These are phyloP conservation scores for Psilocybe azurescens DNA, from an alignment of 768 basidiomycete species.

Conservation along the genomic window DNA sequence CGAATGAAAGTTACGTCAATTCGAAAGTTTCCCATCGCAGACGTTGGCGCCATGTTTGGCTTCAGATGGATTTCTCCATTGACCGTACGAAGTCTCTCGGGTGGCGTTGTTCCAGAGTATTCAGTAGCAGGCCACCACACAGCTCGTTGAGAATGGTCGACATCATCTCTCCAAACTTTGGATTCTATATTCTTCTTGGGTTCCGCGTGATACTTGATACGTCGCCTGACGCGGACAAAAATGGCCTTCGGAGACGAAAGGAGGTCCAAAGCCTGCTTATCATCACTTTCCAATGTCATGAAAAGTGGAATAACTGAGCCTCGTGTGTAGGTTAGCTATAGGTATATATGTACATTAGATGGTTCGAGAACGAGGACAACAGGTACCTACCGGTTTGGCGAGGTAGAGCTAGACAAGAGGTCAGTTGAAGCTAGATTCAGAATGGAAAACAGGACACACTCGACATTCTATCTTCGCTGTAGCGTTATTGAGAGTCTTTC, in stretches of 20 bases:
- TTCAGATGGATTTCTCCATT: conserved; percentile 43
- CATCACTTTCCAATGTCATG: conserved; percentile 34
- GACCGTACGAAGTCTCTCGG: conserved; percentile 28
- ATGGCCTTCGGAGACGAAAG: conserved; percentile 36
- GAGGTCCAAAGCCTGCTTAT: conserved; percentile 38
- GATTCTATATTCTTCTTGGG: conserved; percentile 10
- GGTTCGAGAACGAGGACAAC: background rate
- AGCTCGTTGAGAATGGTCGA: conserved; percentile 23
- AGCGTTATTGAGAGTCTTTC: conserved; percentile 33
- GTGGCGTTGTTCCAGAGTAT: conserved; percentile 20
- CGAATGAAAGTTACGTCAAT: conserved; percentile 34
- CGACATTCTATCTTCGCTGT: conserved; percentile 34
- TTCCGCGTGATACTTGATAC: conserved; percentile 8
- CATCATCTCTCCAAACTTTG: conserved; percentile 11
- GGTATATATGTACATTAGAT: background rate
- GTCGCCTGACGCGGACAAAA: conserved; percentile 30
- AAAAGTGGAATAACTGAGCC: conserved; percentile 43
- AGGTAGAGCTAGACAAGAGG: conserved; percentile 37
- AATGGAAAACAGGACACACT: conserved; percentile 29
- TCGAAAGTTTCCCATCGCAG: conserved; percentile 39
- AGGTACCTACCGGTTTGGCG: conserved; percentile 40
- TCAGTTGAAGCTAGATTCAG: background rate
- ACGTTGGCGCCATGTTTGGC: conserved; percentile 37
- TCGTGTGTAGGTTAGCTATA: conserved; percentile 44
- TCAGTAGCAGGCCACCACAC: conserved; percentile 18